phyloP scores from a whole-genome alignment of 2,329 filamentous ascomycete genomes.

The Fusarium sp. region DNA sequence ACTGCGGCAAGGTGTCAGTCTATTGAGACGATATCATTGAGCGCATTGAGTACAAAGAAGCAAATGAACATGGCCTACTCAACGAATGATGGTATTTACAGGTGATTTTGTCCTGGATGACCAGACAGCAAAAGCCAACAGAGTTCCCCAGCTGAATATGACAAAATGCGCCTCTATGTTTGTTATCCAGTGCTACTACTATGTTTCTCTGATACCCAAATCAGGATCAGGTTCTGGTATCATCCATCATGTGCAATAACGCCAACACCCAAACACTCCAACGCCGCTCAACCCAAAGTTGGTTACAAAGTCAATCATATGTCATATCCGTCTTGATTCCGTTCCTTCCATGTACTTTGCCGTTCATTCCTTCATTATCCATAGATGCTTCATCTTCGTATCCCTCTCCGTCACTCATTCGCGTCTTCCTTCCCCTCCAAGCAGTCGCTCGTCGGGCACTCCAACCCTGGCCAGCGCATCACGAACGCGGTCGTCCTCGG shows the following conservation, averaged over 20 bases:
- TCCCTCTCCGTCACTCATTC: neutral
- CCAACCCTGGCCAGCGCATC: slow-evolving; percentile 62
- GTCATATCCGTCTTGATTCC: neutral
- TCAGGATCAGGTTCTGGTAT: slow-evolving; percentile 11
- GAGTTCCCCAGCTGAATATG: neutral
- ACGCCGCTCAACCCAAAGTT: neutral
- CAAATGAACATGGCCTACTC: neutral
- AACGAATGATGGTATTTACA: neutral
- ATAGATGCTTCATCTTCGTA: neutral
- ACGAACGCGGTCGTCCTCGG: slow-evolving; percentile 69
- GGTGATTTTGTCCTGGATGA: neutral
- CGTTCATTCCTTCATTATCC: neutral
- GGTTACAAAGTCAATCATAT: neutral
- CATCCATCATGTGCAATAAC: neutral
- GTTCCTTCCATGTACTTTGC: neutral
- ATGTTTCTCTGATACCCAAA: neutral
- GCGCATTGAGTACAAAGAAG: neutral
- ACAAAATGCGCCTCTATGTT: neutral
- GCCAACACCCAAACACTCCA: slow-evolving; percentile 21
- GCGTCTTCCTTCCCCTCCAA: slow-evolving; percentile 49
- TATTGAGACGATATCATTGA: neutral
- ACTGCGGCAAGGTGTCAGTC: neutral
- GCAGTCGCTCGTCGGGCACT: slow-evolving; percentile 53
- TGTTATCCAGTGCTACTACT: neutral
- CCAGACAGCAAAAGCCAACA: neutral